Base-by-base conservation (phyloP, 2,329 filamentous ascomycete genomes). In the Hypoxylon sp. region DNA sequence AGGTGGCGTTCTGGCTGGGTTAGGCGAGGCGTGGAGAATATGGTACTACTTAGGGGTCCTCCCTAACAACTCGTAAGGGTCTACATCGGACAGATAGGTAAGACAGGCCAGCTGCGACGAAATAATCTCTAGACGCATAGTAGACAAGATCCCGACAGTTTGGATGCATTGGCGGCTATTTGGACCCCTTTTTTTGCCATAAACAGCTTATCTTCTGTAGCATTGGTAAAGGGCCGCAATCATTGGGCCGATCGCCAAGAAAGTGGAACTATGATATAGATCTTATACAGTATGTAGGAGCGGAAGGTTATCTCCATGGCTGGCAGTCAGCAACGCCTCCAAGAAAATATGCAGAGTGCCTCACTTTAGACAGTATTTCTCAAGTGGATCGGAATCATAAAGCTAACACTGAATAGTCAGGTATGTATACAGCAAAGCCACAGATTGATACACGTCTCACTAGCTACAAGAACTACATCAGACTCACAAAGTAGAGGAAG, bases 171-270 rank as follows among this genome's bases (percentile, higher is more conserved):
- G 13, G 35, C 35, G 19, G 17, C 17, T 22, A 11, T 22, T 44
- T 44, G 39, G 39, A 19, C n/a, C 26, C 24, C 26, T 50, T 17
- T n/a, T n/a, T 50, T 29, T 11, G 52, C 31, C 46, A 22, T 9
- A 26, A 24, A 37, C n/a, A 17, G 35, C 22, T 22, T 46, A 47
- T 31, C 13, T 24, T 19, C 52, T n/a, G 17, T 57, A 31, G 46
- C 35, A 22, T 37, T 37, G 8, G 52, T 19, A 24, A 47, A 44
- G 35, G 13, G 31, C 39, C 8, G 19, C 44, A 19, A 29, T n/a
- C 19, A 60, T 63, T 63, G 54, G 65, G 29, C 47, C 65, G 65
- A 67, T 67, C 47, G 17, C 29, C 17, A 48, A 31, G 47, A 17
- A 24, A 46, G 65, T 63, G 50, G 35, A 31, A 63, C 65, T 51